These are phyloP conservation scores for Fonsecaea nubica DNA, from an alignment of 2,329 filamentous ascomycete genomes.

Conservation along the genomic window DNA sequence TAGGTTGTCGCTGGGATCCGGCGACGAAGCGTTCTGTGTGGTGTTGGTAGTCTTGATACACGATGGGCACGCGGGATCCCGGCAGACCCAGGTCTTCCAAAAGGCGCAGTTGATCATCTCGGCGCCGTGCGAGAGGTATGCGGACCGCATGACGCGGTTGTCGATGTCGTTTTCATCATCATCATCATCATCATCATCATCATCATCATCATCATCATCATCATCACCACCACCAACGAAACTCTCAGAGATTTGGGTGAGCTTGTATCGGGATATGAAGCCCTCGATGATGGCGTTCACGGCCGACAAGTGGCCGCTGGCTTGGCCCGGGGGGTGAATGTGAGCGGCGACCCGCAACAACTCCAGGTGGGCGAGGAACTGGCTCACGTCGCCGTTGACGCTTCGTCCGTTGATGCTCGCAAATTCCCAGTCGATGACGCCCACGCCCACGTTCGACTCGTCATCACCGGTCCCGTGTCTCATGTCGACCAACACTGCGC, in stretches of 20 bases:
- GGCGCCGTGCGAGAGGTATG: conserved; percentile 15
- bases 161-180: background rate
- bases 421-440: conserved; percentile 30
- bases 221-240: background rate
- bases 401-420: conserved; percentile 19
- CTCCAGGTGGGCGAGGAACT: conserved; percentile 27
- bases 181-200: background rate
- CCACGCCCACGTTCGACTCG: conserved; percentile 5
- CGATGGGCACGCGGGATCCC: conserved; percentile 2
- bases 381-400: conserved; percentile 24
- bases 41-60: background rate
- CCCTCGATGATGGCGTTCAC: conserved; percentile 14
- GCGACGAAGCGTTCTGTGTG: background rate
- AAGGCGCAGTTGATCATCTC: conserved; percentile 25
- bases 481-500: conserved; percentile 21
- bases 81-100: conserved; percentile 24
- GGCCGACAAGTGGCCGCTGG: conserved; percentile 13
- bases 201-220: background rate
- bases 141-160: conserved; percentile 9
- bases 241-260: background rate
- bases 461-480: background rate
- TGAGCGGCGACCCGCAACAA: conserved; percentile 16
- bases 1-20: too few relatives aligned
- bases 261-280: conserved; percentile 10
- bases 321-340: background rate